phyloP scores from a whole-genome alignment of 163 green algal genomes.

The Dunaliella salina region DNA sequence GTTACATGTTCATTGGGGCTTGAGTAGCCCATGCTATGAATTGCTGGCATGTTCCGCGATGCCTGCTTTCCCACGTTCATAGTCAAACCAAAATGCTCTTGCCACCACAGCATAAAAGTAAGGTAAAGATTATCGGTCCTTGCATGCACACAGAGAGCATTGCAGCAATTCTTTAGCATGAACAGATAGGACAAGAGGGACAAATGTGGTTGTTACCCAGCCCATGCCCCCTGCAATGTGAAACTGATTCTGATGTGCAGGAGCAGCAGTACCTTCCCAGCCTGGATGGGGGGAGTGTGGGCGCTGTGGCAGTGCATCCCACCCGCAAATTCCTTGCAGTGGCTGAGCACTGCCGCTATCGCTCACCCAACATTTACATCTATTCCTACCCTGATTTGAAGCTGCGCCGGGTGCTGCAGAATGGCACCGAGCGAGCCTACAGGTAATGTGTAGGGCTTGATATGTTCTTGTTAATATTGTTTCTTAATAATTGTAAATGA shows the following conservation, averaged over 20 bases:
- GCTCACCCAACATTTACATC: slow-evolving; percentile 54
- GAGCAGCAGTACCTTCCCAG: slow-evolving; percentile 34
- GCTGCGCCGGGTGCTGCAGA: slow-evolving; percentile 27
- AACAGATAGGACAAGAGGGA: too few relatives aligned
- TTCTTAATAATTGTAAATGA: too few relatives aligned
- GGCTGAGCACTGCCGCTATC: slow-evolving; percentile 51
- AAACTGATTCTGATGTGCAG: background rate
- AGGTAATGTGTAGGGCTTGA: too few relatives aligned
- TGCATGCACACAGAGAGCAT: background rate
- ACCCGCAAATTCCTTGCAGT: slow-evolving; percentile 55
- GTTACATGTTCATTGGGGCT: too few relatives aligned
- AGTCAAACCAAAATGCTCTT: too few relatives aligned
- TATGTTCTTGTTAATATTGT: too few relatives aligned
- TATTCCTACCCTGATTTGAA: slow-evolving; percentile 35
- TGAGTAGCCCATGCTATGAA: too few relatives aligned
- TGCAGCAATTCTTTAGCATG: background rate
- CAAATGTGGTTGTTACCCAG: background rate
- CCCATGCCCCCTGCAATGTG: background rate
- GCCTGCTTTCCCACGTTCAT: too few relatives aligned
- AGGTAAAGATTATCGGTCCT: too few relatives aligned
- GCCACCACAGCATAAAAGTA: too few relatives aligned
- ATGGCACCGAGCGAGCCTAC: slow-evolving; percentile 17
- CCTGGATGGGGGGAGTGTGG: slow-evolving; percentile 49
- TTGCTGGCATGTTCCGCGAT: too few relatives aligned
- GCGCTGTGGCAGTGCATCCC: slow-evolving; percentile 58